Base-by-base conservation (phyloP, 2,329 filamentous ascomycete genomes). In the Phyllosticta citriasiana region DNA sequence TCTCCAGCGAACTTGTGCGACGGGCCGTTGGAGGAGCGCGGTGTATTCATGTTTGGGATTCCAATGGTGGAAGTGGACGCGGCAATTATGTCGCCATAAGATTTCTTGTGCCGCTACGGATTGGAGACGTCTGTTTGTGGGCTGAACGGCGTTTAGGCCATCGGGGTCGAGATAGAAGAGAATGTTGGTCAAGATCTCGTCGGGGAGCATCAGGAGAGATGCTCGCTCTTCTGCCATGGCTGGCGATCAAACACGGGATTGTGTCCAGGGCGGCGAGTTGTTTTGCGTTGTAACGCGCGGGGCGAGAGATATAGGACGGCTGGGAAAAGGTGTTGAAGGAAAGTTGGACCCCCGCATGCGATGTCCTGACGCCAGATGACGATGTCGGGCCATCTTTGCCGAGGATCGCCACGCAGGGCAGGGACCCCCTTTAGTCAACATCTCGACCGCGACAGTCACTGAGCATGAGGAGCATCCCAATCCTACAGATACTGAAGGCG, bases 161-260 rank as follows among this genome's bases (percentile, higher is more conserved):
- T 67, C 67, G 8, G 83, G 80, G 56, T 79, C 76, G 57, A 84
- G 77, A 69, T 85, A 85, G 64, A 81, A 79, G 66, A 97, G 80
- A 66, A 97, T 88, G 59, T 86, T 82, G 70, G 90, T 85, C 67
- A 97, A 80, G 64, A 97, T 83, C 77, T 99, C 94, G 73, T 93
- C 88, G 51, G 92, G 92, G 40, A 94, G 78, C 1, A 55, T 50
- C 55, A 54, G 55, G 19, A 61, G 24, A 51, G 47, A 57, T 4
- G 54, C 24, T 24, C 19, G 26, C 4, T 53, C 24, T 10, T 53
- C 24, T 2, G 27, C 25, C 59, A 61, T 61, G 19, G 47, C 27
- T 57, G 47, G 33, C 33, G 33, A 40, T 8, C 27, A 30, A 30
- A 30, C 6, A 6, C 9, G 27, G 27, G 19, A 22, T 30, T 30